Conservation (phyloP, 2,329 filamentous ascomycete genomes). For the Sporothrix curviconia region DNA sequence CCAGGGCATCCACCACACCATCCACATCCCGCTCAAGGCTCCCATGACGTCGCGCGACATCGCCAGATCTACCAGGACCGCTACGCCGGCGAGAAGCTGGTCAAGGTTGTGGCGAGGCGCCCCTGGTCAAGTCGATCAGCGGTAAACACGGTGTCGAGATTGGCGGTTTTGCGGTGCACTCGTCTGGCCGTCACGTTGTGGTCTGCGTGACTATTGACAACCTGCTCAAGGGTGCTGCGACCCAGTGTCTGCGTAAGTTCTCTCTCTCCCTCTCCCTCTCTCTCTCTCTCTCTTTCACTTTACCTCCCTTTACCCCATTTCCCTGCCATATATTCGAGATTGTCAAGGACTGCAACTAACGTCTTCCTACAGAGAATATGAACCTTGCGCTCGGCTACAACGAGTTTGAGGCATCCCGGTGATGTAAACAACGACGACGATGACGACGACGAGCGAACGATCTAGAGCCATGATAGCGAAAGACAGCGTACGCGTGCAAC, state of each 20-base stretch:
- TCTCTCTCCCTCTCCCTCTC: background rate
- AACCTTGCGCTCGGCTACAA: slow-evolving; percentile 83
- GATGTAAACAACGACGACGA: slow-evolving; percentile 28
- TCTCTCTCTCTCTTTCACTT: background rate
- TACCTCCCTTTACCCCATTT: no score
- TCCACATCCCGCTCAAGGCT: slow-evolving; percentile 80
- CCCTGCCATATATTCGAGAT: no score
- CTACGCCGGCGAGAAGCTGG: slow-evolving; percentile 90
- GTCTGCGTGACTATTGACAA: slow-evolving; percentile 93
- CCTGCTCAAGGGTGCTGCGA: slow-evolving; percentile 84
- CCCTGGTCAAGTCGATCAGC: slow-evolving; percentile 76
- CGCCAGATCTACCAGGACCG: slow-evolving; percentile 92
- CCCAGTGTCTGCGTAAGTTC: slow-evolving; percentile 79
- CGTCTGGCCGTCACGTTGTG: slow-evolving; percentile 83
- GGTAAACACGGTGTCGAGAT: slow-evolving; percentile 87
- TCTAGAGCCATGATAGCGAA: slow-evolving; percentile 5
- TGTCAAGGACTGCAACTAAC: background rate
- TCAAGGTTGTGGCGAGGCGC: slow-evolving; percentile 89
- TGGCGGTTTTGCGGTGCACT: slow-evolving; percentile 91
- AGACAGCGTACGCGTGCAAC: slow-evolving; percentile 2
- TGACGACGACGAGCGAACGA: background rate
- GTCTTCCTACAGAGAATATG: slow-evolving; percentile 67
- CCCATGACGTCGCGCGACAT: slow-evolving; percentile 88
- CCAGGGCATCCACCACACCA: slow-evolving; percentile 87
- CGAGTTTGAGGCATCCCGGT: slow-evolving; percentile 78